A percentile compares a stretch with the other conserved stretches of the same genome.
Conservation (phyloP, 2,329 filamentous ascomycete species). For the Ophiostoma populinum region DNA sequence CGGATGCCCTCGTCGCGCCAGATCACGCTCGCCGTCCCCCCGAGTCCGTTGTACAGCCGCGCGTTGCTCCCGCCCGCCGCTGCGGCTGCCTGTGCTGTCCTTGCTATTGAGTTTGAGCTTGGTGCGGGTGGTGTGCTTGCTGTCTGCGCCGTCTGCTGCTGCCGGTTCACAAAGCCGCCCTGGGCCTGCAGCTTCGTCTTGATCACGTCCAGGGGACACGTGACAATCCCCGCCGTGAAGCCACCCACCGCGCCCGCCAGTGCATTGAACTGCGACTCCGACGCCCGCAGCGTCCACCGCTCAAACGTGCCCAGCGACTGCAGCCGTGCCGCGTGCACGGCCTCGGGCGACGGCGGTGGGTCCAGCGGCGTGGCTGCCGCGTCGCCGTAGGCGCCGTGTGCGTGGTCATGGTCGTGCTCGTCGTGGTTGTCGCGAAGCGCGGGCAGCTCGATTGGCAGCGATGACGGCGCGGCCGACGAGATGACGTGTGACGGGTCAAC, state of each 20-base stretch:
- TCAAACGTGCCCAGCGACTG: constrained; percentile 31
- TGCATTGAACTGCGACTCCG: constrained; percentile 56
- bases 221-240: constrained; percentile 84
- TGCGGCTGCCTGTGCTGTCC: background rate
- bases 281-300: constrained; percentile 37
- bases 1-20: constrained; percentile 75
- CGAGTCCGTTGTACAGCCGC: constrained; percentile 64
- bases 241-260: constrained; percentile 78
- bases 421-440: constrained; percentile 5
- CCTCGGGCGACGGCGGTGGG: background rate
- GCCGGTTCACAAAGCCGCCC: constrained; percentile 49
- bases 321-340: too few relatives aligned
- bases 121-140: background rate
- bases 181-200: constrained; percentile 97
- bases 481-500: constrained; percentile 7
- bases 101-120: background rate
- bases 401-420: background rate
- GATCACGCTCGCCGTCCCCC: constrained; percentile 74
- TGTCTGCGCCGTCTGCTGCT: constrained; percentile 19
- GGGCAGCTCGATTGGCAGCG: constrained; percentile 7
- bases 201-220: constrained; percentile 94
- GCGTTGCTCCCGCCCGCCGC: constrained; percentile 21
- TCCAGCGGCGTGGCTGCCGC: background rate
- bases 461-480: constrained; percentile 6
- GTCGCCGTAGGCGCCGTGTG: background rate